Evolutionary conservation across 805 yeast species (phyloP).

Genomic region (Cyberlindnera euphorbiiphila): DNA sequence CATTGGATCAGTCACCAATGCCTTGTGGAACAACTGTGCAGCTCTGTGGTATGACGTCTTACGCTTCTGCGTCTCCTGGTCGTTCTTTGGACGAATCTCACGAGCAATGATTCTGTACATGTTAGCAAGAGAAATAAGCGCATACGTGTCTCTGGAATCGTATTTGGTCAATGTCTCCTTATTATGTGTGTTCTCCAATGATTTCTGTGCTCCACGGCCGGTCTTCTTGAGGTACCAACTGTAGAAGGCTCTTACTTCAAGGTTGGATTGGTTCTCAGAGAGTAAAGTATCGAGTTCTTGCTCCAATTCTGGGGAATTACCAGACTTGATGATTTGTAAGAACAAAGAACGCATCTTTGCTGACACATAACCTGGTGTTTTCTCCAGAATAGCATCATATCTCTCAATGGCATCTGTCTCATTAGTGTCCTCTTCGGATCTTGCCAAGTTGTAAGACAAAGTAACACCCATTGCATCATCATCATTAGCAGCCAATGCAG

Average conservation of each 20-base stretch:
- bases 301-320: constrained; percentile 39
- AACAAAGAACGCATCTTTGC: constrained; percentile 72
- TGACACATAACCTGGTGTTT: constrained; percentile 66
- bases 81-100: constrained; percentile 51
- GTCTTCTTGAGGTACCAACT: constrained; percentile 81
- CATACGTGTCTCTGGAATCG: constrained; percentile 86
- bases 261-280: constrained; percentile 48
- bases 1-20: constrained; percentile 72
- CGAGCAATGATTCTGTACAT: constrained; percentile 79
- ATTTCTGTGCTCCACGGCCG: constrained; percentile 40
- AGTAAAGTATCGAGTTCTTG: constrained; percentile 54
- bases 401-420: constrained; percentile 23
- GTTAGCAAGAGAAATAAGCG: constrained; percentile 86
- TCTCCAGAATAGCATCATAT: constrained; percentile 54
- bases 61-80: constrained; percentile 51
- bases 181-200: constrained; percentile 72
- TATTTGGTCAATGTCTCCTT: constrained; percentile 77
- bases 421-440: constrained; percentile 55
- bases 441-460: constrained; percentile 70
- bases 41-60: constrained; percentile 81
- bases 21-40: constrained; percentile 89
- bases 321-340: constrained; percentile 47
- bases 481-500: constrained; percentile 45
- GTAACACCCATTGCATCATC: constrained; percentile 38
- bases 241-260: constrained; percentile 85